These are phyloP conservation scores for Huiozyma naganishii DNA, from an alignment of 805 yeast genomes.

Conservation along the genomic window DNA sequence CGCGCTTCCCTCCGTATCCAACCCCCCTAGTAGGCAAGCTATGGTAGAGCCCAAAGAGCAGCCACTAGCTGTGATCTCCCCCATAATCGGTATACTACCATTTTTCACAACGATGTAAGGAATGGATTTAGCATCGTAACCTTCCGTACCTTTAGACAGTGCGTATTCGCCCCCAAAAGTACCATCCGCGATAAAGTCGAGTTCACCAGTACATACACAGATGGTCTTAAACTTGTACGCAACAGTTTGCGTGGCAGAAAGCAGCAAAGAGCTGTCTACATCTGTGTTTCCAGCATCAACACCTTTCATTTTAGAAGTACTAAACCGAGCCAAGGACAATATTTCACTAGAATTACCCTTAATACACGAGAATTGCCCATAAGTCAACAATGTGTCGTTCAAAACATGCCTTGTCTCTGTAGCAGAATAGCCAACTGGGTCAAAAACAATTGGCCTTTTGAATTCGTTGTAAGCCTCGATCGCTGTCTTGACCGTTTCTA, in stretches of 20 bases:
- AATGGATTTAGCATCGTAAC: not conserved
- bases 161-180: conserved; percentile 16
- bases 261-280: conserved; percentile 19
- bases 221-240: conserved; percentile 43
- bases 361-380: conserved; percentile 53
- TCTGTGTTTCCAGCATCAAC: conserved; percentile 42
- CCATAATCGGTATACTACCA: conserved; percentile 59
- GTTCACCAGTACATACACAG: conserved; percentile 62
- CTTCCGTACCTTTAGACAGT: conserved; percentile 8
- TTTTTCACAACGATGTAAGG: conserved; percentile 28
- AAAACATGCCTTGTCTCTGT: conserved; percentile 43
- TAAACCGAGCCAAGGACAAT: conserved; percentile 41
- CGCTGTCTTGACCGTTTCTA: conserved; percentile 40
- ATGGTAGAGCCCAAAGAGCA: conserved; percentile 71
- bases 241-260: conserved; percentile 36
- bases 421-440: conserved; percentile 93
- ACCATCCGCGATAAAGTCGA: conserved; percentile 44
- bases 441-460: conserved; percentile 60
- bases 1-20: conserved; percentile 24
- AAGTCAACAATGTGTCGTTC: conserved; percentile 39
- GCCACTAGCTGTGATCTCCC: conserved; percentile 69
- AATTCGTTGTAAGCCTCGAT: conserved; percentile 44
- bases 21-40: conserved; percentile 44
- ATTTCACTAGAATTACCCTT: conserved; percentile 88
- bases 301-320: conserved; percentile 48